These are phyloP conservation scores for Spatholobus suberectus DNA, from an alignment of 306 rosid genomes.

Conservation along the genomic window DNA sequence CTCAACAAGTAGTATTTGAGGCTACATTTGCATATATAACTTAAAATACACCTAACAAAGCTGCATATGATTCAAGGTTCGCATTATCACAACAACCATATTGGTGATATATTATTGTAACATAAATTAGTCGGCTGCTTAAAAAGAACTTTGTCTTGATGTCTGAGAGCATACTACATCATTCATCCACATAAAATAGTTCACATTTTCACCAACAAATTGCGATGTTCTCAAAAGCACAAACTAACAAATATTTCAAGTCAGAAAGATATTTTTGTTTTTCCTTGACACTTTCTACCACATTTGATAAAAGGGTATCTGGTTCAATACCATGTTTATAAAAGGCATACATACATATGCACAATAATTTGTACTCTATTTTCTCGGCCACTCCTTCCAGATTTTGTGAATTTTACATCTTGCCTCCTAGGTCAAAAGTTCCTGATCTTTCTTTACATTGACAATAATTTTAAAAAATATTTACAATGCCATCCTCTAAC, in stretches of 20 bases:
- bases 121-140: constrained; percentile 2
- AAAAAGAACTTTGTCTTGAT: constrained; percentile 41
- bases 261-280: constrained; percentile 29
- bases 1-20: constrained; percentile 8
- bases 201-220: constrained; percentile 46
- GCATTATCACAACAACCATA: constrained; percentile 37
- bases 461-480: not conserved
- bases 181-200: constrained; percentile 19
- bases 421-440: not conserved
- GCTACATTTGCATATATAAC: constrained; percentile 2
- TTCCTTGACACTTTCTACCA: constrained; percentile 43
- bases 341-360: too few relatives aligned
- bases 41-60: constrained; percentile 16
- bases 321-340: constrained; percentile 41
- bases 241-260: constrained; percentile 31
- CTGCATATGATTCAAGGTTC: constrained; percentile 30
- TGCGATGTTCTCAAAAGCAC: constrained; percentile 32
- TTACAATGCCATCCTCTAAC: constrained; percentile 1
- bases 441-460: not conserved
- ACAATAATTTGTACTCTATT: too few relatives aligned
- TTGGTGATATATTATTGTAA: not conserved
- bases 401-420: not conserved
- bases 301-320: constrained; percentile 52
- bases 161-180: constrained; percentile 20
- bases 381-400: not conserved